Conservation (phyloP, 164 flowering plant species). For the Berberis thunbergii region DNA sequence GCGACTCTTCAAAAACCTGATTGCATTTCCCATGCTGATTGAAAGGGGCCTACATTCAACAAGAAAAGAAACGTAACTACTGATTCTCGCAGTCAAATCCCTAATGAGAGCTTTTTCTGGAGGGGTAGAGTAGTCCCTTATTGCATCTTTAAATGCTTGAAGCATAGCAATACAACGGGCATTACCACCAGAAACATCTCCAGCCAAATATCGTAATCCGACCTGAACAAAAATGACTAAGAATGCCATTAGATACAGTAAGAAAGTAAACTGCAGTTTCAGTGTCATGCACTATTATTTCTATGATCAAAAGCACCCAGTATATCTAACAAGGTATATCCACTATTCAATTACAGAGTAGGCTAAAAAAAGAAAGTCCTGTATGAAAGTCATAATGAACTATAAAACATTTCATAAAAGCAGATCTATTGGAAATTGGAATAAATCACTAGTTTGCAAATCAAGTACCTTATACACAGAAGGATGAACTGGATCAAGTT, state of each 20-base stretch:
- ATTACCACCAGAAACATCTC: slow-evolving; percentile 78
- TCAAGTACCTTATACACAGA: slow-evolving; percentile 77
- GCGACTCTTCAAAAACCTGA: slow-evolving; percentile 61
- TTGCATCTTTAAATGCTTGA: slow-evolving; percentile 69
- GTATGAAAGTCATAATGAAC: too few relatives aligned
- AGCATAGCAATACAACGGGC: slow-evolving; percentile 97
- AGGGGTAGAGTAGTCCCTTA: slow-evolving; percentile 70
- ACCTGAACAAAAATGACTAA: slow-evolving; percentile 39
- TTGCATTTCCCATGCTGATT: slow-evolving; percentile 93
- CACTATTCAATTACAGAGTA: too few relatives aligned
- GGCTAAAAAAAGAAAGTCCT: too few relatives aligned
- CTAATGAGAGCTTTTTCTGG: slow-evolving; percentile 59
- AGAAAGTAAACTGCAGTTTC: not conserved
- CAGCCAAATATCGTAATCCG: slow-evolving; percentile 66
- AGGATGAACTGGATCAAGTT: slow-evolving; percentile 81
- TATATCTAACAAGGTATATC: too few relatives aligned
- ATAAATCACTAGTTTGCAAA: not conserved
- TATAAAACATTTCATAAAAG: too few relatives aligned
- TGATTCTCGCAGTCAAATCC: slow-evolving; percentile 73
- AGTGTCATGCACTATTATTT: too few relatives aligned
- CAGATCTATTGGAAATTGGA: not conserved
- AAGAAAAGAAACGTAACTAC: slow-evolving; percentile 69
- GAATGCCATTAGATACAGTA: slow-evolving; percentile 5
- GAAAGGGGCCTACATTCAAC: slow-evolving; percentile 84
- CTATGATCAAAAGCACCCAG: too few relatives aligned